These are phyloP conservation scores for Corchorus olitorius DNA, from an alignment of 345 rosid genomes.

Conservation along the genomic window DNA sequence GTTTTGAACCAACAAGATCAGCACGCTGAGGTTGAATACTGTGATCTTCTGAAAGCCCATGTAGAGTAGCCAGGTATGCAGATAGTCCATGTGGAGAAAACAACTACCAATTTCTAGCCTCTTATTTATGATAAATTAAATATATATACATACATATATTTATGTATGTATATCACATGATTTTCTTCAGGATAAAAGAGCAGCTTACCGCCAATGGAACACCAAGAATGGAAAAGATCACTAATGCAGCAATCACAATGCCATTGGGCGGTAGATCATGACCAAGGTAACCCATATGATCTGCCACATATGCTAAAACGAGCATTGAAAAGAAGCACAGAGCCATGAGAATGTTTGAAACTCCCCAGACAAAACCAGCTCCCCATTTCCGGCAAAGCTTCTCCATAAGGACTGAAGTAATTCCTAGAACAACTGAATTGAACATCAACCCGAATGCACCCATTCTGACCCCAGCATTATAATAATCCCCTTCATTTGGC, in stretches of 20 bases:
- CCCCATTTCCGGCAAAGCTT: conserved; percentile 94
- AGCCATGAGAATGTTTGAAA: conserved; percentile 81
- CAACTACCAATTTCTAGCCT: background rate
- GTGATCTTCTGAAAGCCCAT: conserved; percentile 10
- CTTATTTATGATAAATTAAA: background rate
- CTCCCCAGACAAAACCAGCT: conserved; percentile 92
- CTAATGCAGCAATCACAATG: conserved; percentile 64
- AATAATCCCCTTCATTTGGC: conserved; percentile 69
- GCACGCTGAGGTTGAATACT: conserved; percentile 11
- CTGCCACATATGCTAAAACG: conserved; percentile 56
- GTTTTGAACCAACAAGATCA: conserved; percentile 4
- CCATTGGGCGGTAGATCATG: conserved; percentile 66
- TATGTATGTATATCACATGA: background rate
- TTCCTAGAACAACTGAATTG: conserved; percentile 84
- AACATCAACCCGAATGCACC: conserved; percentile 93
- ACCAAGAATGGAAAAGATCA: conserved; percentile 75
- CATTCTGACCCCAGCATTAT: conserved; percentile 82
- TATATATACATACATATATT: too few relatives aligned
- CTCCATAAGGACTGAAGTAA: conserved; percentile 94
- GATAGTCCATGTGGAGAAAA: conserved; percentile 1
- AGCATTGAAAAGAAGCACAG: conserved; percentile 88
- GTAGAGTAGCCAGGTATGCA: background rate
- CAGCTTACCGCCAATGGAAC: conserved; percentile 89
- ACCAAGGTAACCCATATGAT: conserved; percentile 56
- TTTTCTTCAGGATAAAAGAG: conserved; percentile 20